Percentiles rank a stretch among this genome's conserved stretches.
phyloP scores from a whole-genome alignment of 2,329 filamentous ascomycete species.

The Fusarium torreyae region DNA sequence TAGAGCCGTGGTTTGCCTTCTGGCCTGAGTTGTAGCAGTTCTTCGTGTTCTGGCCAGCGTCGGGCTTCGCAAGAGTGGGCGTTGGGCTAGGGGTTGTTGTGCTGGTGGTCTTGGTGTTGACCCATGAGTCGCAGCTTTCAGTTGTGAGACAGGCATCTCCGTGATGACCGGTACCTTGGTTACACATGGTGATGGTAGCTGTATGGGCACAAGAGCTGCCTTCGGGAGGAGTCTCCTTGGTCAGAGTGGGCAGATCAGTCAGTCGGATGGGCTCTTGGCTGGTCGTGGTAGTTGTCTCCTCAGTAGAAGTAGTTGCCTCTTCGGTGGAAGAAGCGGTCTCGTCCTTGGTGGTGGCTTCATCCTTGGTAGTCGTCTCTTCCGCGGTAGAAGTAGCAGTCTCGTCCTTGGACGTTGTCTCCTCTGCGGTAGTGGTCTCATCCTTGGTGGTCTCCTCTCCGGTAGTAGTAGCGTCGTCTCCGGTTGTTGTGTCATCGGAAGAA shows the following conservation, averaged over 20 bases:
- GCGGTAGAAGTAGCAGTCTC: neutral
- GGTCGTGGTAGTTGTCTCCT: neutral
- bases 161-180: neutral
- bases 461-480: neutral
- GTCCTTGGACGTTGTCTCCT: too few relatives aligned
- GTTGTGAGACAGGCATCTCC: neutral
- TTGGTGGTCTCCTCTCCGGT: neutral
- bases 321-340: neutral
- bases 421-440: neutral
- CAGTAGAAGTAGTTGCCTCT: neutral
- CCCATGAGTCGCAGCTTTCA: constrained; percentile 13
- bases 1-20: constrained; percentile 13
- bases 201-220: constrained; percentile 20
- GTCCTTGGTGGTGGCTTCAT: neutral
- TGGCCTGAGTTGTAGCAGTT: constrained; percentile 31
- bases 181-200: neutral
- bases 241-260: constrained; percentile 14
- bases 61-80: neutral
- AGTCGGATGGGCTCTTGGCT: neutral
- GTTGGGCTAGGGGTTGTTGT: neutral
- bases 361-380: neutral
- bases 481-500: neutral
- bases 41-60: constrained; percentile 18
- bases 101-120: constrained; percentile 12
- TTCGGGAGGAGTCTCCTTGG: neutral